Evolutionary conservation across 2,329 filamentous ascomycete species (phyloP).

Genomic region (Fusarium palustre): DNA sequence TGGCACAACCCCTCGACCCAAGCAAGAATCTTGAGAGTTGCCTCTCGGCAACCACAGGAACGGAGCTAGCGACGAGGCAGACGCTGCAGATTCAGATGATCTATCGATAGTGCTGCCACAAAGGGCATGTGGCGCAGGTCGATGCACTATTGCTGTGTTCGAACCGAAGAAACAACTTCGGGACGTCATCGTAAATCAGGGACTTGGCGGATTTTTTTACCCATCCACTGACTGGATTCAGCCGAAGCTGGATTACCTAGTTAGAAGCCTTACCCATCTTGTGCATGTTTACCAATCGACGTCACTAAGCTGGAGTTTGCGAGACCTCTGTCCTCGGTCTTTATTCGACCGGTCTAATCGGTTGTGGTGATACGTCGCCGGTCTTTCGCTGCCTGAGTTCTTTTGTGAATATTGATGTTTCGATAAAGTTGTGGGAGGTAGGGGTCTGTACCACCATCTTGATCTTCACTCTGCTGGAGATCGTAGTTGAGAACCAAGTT

Average conservation of each 20-base stretch:
- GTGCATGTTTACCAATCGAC: slow-evolving; percentile 86
- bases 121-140: not conserved
- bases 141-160: not conserved
- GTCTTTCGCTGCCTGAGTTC: slow-evolving; percentile 63
- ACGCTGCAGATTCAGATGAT: not conserved
- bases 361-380: slow-evolving; percentile 62
- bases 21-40: not conserved
- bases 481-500: slow-evolving; percentile 97
- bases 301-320: slow-evolving; percentile 94
- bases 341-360: slow-evolving; percentile 67
- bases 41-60: not conserved
- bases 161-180: not conserved
- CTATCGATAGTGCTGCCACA: not conserved
- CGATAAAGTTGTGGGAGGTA: slow-evolving; percentile 17
- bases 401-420: slow-evolving; percentile 62
- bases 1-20: not conserved
- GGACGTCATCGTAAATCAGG: not conserved
- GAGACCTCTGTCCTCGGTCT: slow-evolving; percentile 82
- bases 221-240: slow-evolving; percentile 17
- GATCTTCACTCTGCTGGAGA: slow-evolving; percentile 83
- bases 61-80: not conserved
- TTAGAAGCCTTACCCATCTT: slow-evolving; percentile 31
- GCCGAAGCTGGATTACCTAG: slow-evolving; percentile 24
- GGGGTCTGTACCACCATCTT: slow-evolving; percentile 71
- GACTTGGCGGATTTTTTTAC: slow-evolving; percentile 10